These are phyloP conservation scores for Cordyceps javanica DNA, from an alignment of 2,329 filamentous ascomycete species.

Conservation along the genomic window DNA sequence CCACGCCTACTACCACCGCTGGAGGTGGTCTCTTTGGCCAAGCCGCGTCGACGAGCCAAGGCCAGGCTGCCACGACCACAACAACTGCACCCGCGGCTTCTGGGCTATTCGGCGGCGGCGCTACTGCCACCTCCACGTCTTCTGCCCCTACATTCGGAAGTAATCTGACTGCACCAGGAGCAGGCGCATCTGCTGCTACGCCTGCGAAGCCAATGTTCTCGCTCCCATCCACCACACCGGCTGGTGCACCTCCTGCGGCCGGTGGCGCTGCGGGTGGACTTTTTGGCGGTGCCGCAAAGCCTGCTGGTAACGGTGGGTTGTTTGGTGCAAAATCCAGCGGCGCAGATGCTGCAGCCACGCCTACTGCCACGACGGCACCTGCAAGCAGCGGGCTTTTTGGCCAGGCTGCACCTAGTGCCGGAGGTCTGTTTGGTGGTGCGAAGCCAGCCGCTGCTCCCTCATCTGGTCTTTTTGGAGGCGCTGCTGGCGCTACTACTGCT, in stretches of 20 bases:
- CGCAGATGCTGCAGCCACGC: conserved; percentile 15
- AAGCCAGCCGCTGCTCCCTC: conserved; percentile 19
- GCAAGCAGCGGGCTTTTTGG: conserved; percentile 17
- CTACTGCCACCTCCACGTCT: conserved; percentile 11
- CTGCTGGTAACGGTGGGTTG: conserved; percentile 8
- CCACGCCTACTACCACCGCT: conserved; percentile 20
- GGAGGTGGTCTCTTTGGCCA: conserved; percentile 21
- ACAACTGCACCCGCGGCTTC: conserved; percentile 21
- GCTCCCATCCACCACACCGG: conserved; percentile 49
- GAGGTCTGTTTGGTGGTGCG: conserved; percentile 23
- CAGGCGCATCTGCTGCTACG: conserved; percentile 27
- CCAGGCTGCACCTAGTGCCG: conserved; percentile 14
- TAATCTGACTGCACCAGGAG: conserved; percentile 22
- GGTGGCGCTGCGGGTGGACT: conserved; percentile 23
- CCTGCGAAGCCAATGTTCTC: conserved; percentile 41
- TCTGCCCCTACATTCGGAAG: conserved; percentile 22
- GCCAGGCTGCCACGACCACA: conserved; percentile 15
- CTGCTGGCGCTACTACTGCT: conserved; percentile 23
- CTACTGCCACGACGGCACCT: conserved; percentile 11
- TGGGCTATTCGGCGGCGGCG: conserved; percentile 25
- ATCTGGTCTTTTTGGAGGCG: conserved; percentile 25
- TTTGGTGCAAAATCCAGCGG: conserved; percentile 16
- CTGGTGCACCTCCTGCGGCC: conserved; percentile 45
- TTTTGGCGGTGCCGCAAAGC: conserved; percentile 22
- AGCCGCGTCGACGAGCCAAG: conserved; percentile 9